phyloP scores from a whole-genome alignment of 148 eudicot genomes.

The Rhododendron ferrugineum region DNA sequence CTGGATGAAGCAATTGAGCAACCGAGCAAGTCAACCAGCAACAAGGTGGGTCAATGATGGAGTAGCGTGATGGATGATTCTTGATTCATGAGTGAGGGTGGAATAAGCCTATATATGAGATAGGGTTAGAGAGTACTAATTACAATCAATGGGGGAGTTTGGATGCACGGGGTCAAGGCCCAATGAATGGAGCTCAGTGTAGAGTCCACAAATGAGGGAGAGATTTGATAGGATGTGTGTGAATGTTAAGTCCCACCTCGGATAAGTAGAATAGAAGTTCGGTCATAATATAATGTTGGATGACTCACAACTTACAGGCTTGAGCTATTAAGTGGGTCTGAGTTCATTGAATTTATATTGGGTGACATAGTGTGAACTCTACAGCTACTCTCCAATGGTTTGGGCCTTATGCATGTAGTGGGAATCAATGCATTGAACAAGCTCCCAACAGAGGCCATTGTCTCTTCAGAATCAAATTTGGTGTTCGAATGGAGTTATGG shows the following conservation, averaged over 20 bases:
- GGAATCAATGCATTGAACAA: background rate
- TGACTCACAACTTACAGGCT: background rate
- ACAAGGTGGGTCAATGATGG: background rate
- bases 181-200: background rate
- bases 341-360: background rate
- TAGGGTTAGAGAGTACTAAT: too few relatives aligned
- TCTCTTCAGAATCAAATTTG: background rate
- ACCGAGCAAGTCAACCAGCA: background rate
- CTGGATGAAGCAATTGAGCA: background rate
- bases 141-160: background rate
- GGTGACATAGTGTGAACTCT: background rate
- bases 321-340: background rate
- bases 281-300: background rate
- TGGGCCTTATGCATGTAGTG: background rate
- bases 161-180: background rate
- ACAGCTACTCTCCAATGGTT: background rate
- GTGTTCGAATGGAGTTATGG: background rate
- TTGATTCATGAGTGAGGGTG: background rate
- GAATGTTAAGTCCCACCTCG: background rate
- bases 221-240: background rate
- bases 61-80: background rate
- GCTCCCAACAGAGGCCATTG: background rate
- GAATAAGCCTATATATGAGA: background rate
- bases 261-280: background rate
- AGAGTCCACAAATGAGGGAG: background rate